Conservation (phyloP, 495 filamentous ascomycete genomes). For the Pyrenula aspistea region DNA sequence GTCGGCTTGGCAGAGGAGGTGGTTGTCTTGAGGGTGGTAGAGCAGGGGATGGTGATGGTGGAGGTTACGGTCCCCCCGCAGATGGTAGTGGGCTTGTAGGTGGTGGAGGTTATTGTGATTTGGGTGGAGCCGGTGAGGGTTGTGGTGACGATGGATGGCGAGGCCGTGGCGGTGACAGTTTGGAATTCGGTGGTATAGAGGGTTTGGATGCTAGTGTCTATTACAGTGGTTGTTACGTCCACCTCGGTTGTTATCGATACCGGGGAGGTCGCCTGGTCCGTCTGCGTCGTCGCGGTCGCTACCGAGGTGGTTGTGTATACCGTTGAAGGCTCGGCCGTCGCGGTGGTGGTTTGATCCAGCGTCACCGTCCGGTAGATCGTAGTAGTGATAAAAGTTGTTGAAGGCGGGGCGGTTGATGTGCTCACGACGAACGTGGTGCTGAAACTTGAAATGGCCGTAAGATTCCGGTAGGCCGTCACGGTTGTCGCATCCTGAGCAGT, state of each 20-base stretch:
- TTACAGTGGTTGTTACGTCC: not conserved
- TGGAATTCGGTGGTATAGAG: too few species aligned
- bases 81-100: not conserved
- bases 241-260: not conserved
- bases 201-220: too few species aligned
- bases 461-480: not conserved
- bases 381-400: not conserved
- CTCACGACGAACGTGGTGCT: not conserved
- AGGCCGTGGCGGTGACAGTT: slow-evolving; percentile 23
- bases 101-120: not conserved
- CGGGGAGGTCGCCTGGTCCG: not conserved
- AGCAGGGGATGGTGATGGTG: not conserved
- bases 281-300: not conserved
- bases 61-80: not conserved
- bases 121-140: slow-evolving; percentile 24
- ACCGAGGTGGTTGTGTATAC: not conserved
- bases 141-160: slow-evolving; percentile 51
- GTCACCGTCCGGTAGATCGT: not conserved
- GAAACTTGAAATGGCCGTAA: not conserved
- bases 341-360: not conserved
- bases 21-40: not conserved
- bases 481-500: not conserved
- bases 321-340: not conserved
- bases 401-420: not conserved
- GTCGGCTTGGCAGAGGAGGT: not conserved